These are phyloP conservation scores for Talaromyces atroroseus DNA, from an alignment of 2,329 filamentous ascomycete species.

Conservation along the genomic window DNA sequence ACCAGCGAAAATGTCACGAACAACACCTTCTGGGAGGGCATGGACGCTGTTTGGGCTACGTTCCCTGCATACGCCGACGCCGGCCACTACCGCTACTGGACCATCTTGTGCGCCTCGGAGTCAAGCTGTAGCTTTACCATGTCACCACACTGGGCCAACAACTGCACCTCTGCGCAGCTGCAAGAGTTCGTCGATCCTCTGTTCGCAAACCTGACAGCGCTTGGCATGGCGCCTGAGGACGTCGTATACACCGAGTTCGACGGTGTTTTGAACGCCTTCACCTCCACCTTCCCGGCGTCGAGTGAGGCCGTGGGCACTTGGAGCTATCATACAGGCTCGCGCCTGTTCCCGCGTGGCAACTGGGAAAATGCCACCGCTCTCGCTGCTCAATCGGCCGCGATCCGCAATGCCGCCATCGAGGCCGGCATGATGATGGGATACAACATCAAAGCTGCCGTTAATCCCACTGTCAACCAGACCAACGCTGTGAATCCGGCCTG, in stretches of 20 bases:
- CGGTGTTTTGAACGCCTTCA: constrained; percentile 5
- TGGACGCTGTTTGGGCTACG: not conserved
- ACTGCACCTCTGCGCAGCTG: not conserved
- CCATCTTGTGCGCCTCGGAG: constrained; percentile 1
- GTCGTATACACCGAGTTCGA: constrained; percentile 2
- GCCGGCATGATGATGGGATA: constrained; percentile 1
- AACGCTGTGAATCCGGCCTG: constrained; percentile 40
- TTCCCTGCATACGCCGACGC: constrained; percentile 4
- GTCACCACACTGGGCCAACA: constrained; percentile 2
- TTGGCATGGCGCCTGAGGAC: not conserved
- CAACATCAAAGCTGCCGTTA: constrained; percentile 4
- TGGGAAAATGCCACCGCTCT: constrained; percentile 1
- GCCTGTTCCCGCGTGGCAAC: not conserved
- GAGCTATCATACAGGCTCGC: not conserved
- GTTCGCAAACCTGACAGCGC: constrained; percentile 3
- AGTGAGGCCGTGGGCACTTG: constrained; percentile 1
- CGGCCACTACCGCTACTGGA: constrained; percentile 6
- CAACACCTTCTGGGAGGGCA: constrained; percentile 1
- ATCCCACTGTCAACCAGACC: constrained; percentile 11
- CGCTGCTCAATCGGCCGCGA: not conserved
- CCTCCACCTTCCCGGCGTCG: not conserved
- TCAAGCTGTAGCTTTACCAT: constrained; percentile 3
- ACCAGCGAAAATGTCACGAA: constrained; percentile 1
- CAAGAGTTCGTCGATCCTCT: not conserved
- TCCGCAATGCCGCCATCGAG: not conserved